These are phyloP conservation scores for Aschersonia sp. DNA, from an alignment of 2,329 filamentous ascomycete species.

Conservation along the genomic window DNA sequence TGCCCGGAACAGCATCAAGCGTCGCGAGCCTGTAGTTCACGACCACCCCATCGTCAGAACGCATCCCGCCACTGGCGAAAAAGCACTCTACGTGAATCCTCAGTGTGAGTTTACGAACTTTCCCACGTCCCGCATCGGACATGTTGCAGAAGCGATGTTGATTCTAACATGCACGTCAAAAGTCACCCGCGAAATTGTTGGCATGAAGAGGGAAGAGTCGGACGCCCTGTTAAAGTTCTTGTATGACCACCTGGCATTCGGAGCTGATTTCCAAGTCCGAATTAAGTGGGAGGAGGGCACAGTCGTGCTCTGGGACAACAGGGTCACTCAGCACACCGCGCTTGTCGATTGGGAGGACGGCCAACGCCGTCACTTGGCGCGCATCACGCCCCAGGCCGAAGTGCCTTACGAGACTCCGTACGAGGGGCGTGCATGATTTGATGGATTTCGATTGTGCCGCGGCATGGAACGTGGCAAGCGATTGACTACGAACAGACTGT, in stretches of 20 bases:
- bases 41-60: constrained; percentile 69
- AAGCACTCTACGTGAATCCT: constrained; percentile 69
- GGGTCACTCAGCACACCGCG: constrained; percentile 65
- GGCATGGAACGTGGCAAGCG: neutral
- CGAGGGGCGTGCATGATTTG: constrained; percentile 3
- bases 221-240: constrained; percentile 62
- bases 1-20: constrained; percentile 53
- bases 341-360: constrained; percentile 72
- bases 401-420: constrained; percentile 54
- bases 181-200: constrained; percentile 71
- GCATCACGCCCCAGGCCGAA: constrained; percentile 75
- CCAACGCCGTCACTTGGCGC: constrained; percentile 62
- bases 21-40: constrained; percentile 60
- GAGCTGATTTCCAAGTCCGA: constrained; percentile 54
- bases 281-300: constrained; percentile 69
- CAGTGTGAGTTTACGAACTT: constrained; percentile 44
- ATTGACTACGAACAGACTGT: neutral
- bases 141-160: too few species aligned
- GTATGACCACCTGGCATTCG: constrained; percentile 35
- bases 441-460: neutral
- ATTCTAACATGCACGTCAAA: constrained; percentile 13
- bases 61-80: constrained; percentile 72
- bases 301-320: constrained; percentile 79
- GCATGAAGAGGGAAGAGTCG: constrained; percentile 75
- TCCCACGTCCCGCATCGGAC: too few species aligned